Percentiles rank a stretch among this genome's conserved stretches.
Evolutionary conservation across 768 basidiomycete genomes (phyloP).

Genomic region (Termitomyces heimii): DNA sequence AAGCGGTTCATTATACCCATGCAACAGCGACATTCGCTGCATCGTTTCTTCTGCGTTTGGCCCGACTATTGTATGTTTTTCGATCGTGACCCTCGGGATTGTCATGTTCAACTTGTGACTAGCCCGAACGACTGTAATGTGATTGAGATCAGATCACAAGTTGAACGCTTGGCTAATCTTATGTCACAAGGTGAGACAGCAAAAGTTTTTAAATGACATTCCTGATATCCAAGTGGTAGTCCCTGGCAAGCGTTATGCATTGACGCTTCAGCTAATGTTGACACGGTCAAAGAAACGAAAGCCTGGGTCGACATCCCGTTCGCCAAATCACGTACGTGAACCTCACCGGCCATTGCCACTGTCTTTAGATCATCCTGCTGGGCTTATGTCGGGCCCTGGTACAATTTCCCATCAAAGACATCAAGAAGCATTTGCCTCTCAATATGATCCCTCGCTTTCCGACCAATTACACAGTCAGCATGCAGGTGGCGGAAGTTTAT

Average conservation of each 20-base stretch:
- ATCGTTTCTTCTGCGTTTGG: slow-evolving; percentile 81
- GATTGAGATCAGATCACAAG: slow-evolving; percentile 63
- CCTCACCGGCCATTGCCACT: slow-evolving; percentile 42
- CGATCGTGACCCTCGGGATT: neutral
- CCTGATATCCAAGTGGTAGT: slow-evolving; percentile 37
- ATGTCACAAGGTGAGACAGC: slow-evolving; percentile 68
- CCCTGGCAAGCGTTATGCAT: slow-evolving; percentile 88
- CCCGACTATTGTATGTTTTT: slow-evolving; percentile 73
- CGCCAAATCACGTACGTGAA: slow-evolving; percentile 55
- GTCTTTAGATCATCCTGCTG: slow-evolving; percentile 36
- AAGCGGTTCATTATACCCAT: slow-evolving; percentile 88
- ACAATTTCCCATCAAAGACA: slow-evolving; percentile 30
- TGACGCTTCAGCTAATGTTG: slow-evolving; percentile 86
- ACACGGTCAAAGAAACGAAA: slow-evolving; percentile 67
- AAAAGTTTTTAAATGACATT: neutral
- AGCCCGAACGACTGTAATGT: slow-evolving; percentile 85
- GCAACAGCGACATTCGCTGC: slow-evolving; percentile 93
- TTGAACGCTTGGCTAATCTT: slow-evolving; percentile 70
- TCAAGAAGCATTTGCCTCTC: slow-evolving; percentile 50
- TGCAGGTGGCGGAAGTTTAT: slow-evolving; percentile 10
- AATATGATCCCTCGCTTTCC: slow-evolving; percentile 42
- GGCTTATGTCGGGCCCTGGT: slow-evolving; percentile 18
- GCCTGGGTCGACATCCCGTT: slow-evolving; percentile 48
- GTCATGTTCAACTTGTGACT: slow-evolving; percentile 5
- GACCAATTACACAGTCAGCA: slow-evolving; percentile 22